Percentiles rank a stretch among this genome's conserved stretches.
phyloP scores from a whole-genome alignment of 495 filamentous ascomycete species.

The Gamarada debralockiae region DNA sequence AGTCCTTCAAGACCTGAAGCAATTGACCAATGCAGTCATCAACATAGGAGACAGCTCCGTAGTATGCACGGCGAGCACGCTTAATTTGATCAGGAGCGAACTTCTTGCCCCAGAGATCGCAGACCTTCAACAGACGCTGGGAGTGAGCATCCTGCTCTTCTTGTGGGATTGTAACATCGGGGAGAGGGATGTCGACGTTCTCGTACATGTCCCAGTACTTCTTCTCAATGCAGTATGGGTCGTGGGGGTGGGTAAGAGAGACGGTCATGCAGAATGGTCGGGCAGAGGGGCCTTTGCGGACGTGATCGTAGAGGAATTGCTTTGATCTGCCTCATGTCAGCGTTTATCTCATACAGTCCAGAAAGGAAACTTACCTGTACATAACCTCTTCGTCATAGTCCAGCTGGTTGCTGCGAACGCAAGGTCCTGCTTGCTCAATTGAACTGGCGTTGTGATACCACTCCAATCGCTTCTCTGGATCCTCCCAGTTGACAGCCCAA shows the following conservation, averaged over 20 bases:
- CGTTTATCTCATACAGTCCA: neutral
- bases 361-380: conserved; percentile 46
- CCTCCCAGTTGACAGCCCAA: conserved; percentile 88
- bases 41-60: conserved; percentile 83
- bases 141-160: conserved; percentile 80
- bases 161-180: conserved; percentile 67
- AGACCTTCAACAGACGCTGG: conserved; percentile 73
- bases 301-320: conserved; percentile 81
- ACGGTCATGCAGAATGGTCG: conserved; percentile 85
- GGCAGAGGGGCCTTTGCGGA: conserved; percentile 59
- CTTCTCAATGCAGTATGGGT: conserved; percentile 84
- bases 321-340: conserved; percentile 39
- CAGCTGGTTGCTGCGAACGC: conserved; percentile 85
- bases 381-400: conserved; percentile 93
- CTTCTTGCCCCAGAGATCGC: conserved; percentile 72
- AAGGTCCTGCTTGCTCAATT: conserved; percentile 78
- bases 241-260: conserved; percentile 87
- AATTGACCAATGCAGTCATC: conserved; percentile 83
- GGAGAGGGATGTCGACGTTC: conserved; percentile 76
- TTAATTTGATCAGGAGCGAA: conserved; percentile 77
- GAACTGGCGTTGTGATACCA: conserved; percentile 93
- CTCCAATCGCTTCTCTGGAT: conserved; percentile 75
- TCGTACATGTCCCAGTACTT: conserved; percentile 90
- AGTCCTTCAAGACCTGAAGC: conserved; percentile 65
- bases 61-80: conserved; percentile 78